Evolutionary conservation across 179 eudicot genomes (phyloP), one percentile per base, ranked within the genome.

Genomic region (Kewa caespitosa): DNA sequence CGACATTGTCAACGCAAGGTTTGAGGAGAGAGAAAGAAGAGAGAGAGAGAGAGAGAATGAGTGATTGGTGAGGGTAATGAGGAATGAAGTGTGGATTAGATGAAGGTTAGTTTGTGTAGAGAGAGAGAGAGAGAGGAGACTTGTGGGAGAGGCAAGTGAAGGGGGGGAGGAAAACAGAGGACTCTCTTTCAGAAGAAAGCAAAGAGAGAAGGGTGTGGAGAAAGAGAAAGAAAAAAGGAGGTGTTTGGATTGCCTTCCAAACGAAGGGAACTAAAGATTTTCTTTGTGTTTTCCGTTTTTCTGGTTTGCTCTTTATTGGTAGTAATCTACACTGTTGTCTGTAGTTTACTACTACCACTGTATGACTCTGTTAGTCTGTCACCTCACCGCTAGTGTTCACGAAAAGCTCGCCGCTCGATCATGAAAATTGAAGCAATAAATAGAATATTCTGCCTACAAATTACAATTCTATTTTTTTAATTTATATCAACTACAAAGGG

Each of bases 1-100:
- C 64, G 82, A 78, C 86, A 84, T 84, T 70, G 64, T 43, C 42
- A 13, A 33, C n/a, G 81, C n/a, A 15, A 37, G 46, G 14, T 15
- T 42, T 25, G 67, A 48, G 22, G 43, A 38, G 33, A 70, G 38
- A 62, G 32, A 38, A 5, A 43, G 38, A 41, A 43, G 30, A 7
- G 48, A 38, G 67, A 61, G 37, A 22, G 67, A 37, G 41, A 23
- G 39, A 46, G 48, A 42, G 38, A 30, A 57, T 42, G 23, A 34
- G 37, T 3, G 38, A 23, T 31, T 37, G 8, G 5, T 13, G 39
- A 4, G 6, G 10, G 54, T 52, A 14, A 25, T 23, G 2, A 4
- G 6, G 20, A 32, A 27, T 6, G 30, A n/a, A 20, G 39, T 57
- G 48, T 34, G 43, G 31, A 55, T 57, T 48, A n/a, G 34, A 23